phyloP scores from a whole-genome alignment of 148 eudicot genomes.

The Rhododendron molle region DNA sequence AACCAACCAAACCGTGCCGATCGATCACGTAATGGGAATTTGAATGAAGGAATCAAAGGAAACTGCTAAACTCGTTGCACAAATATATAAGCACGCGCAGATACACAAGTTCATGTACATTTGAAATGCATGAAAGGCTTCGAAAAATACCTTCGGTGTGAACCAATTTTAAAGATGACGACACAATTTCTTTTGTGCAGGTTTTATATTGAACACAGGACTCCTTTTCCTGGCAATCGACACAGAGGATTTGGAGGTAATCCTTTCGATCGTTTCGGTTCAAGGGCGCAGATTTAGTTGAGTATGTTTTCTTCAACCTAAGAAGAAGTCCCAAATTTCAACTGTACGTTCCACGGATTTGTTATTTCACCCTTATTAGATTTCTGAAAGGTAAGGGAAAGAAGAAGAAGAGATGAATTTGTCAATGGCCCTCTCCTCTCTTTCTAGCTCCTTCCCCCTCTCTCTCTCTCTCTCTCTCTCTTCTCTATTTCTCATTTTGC shows the following conservation, averaged over 20 bases:
- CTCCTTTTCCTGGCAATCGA: background rate
- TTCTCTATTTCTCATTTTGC: conserved; percentile 11
- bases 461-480: background rate
- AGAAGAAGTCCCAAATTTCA: background rate
- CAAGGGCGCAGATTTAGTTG: background rate
- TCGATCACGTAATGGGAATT: background rate
- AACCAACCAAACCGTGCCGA: background rate
- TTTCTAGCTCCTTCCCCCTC: background rate
- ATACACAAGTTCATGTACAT: background rate
- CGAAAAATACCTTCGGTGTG: background rate
- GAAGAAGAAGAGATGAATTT: background rate
- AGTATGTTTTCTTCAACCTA: background rate
- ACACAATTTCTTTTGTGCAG: background rate
- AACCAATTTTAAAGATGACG: background rate
- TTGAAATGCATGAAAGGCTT: background rate
- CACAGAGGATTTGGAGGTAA: background rate
- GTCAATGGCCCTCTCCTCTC: background rate
- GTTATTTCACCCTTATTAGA: background rate
- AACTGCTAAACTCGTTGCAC: background rate
- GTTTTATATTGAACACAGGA: background rate
- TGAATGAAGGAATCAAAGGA: background rate
- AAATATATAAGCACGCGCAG: background rate
- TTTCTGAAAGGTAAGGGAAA: background rate
- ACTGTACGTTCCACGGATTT: background rate
- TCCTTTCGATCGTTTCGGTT: background rate